phyloP scores from a whole-genome alignment of 257 asterid species.

The Ehretia macrophylla region DNA sequence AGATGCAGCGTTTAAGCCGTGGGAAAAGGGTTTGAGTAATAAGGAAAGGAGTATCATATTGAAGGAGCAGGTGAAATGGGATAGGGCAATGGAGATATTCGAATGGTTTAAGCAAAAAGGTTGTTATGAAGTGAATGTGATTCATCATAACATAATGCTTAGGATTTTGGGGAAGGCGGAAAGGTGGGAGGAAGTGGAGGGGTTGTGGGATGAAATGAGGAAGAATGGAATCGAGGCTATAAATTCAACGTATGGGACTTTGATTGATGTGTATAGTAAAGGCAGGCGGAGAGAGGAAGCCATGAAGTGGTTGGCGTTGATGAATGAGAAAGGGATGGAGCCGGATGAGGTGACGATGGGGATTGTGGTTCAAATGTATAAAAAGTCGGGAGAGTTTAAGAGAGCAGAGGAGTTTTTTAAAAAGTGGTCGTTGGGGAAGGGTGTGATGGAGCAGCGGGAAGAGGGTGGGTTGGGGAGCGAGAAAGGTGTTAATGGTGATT shows the following conservation, averaged over 20 bases:
- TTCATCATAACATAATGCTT: conserved; percentile 83
- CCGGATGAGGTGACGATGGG: conserved; percentile 98
- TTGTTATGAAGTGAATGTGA: conserved; percentile 77
- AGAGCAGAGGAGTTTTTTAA: conserved; percentile 78
- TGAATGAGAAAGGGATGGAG: conserved; percentile 54
- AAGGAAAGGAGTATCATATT: conserved; percentile 78
- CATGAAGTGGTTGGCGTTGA: conserved; percentile 67
- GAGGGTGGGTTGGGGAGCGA: conserved; percentile 23
- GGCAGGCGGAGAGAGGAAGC: conserved; percentile 63
- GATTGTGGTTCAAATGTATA: conserved; percentile 83
- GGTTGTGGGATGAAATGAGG: conserved; percentile 67
- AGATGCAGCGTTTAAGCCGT: conserved; percentile 76
- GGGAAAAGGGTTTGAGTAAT: conserved; percentile 69
- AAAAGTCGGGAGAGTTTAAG: conserved; percentile 74
- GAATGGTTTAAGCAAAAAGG: conserved; percentile 78
- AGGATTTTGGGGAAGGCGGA: conserved; percentile 65
- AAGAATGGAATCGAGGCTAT: conserved; percentile 47
- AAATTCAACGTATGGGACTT: conserved; percentile 88
- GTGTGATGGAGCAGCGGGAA: conserved; percentile 14
- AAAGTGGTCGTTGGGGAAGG: conserved; percentile 56
- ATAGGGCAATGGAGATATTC: conserved; percentile 76
- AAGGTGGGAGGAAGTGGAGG: conserved; percentile 66
- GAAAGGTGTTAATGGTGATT: conserved; percentile 20
- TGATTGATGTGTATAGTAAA: conserved; percentile 81
- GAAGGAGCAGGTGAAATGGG: conserved; percentile 88